These are phyloP conservation scores for Meripilus lineatus DNA, from an alignment of 1,284 basidiomycete species.

Conservation along the genomic window DNA sequence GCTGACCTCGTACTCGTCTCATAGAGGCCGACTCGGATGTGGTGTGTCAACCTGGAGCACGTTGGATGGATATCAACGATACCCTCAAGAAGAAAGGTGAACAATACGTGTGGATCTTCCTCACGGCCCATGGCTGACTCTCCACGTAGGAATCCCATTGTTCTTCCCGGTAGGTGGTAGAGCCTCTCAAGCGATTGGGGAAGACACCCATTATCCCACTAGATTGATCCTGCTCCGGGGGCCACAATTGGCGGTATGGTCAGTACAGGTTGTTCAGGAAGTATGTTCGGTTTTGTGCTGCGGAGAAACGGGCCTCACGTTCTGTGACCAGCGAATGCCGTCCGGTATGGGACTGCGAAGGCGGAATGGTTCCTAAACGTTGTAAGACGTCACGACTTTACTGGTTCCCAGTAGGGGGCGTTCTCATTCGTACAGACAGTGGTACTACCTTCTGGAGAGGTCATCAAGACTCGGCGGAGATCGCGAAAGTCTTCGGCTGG, in stretches of 20 bases:
- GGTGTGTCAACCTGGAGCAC: slow-evolving; percentile 78
- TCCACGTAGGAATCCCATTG: slow-evolving; percentile 59
- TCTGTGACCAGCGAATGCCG: slow-evolving; percentile 47
- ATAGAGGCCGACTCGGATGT: slow-evolving; percentile 77
- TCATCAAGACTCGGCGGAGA: slow-evolving; percentile 87
- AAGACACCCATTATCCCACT: not conserved
- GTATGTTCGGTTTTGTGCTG: slow-evolving; percentile 34
- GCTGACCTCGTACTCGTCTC: not conserved
- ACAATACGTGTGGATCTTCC: not conserved
- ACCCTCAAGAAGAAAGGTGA: slow-evolving; percentile 61
- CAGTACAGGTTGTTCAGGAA: slow-evolving; percentile 77
- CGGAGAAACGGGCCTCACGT: not conserved
- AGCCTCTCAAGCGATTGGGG: not conserved
- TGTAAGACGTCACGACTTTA: slow-evolving; percentile 32
- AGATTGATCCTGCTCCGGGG: slow-evolving; percentile 75
- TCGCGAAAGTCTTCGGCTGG: slow-evolving; percentile 90
- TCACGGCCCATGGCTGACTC: not conserved
- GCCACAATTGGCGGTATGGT: slow-evolving; percentile 94
- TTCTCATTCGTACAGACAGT: slow-evolving; percentile 53
- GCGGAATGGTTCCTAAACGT: slow-evolving; percentile 63
- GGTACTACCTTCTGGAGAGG: slow-evolving; percentile 85
- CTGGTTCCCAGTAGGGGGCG: not conserved
- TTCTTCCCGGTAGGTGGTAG: slow-evolving; percentile 79
- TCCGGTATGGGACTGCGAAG: slow-evolving; percentile 56
- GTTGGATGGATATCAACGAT: slow-evolving; percentile 87